Conservation (phyloP, 1,284 basidiomycete genomes). For the Pulveroboletus sp. region DNA sequence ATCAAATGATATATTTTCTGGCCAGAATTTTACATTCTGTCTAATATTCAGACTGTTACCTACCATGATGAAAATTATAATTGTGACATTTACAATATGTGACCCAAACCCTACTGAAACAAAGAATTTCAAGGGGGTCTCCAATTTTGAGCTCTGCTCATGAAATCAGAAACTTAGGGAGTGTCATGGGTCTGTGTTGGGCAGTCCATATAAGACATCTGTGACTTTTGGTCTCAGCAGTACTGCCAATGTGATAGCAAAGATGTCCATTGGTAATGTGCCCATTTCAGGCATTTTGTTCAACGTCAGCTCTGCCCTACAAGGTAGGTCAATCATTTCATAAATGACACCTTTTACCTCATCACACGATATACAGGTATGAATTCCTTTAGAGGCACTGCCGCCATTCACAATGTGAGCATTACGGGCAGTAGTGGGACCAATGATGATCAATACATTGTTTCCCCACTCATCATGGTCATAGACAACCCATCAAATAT, state of each 20-base stretch:
- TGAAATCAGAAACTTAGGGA: no score
- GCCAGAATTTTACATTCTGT: no score
- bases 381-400: constrained; percentile 49
- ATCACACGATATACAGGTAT: constrained; percentile 38
- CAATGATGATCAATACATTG: constrained; percentile 52
- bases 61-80: no score
- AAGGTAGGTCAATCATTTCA: constrained; percentile 35
- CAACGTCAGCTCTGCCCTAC: constrained; percentile 52
- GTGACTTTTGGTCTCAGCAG: constrained; percentile 54
- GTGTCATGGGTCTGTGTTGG: no score
- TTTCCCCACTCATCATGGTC: constrained; percentile 49
- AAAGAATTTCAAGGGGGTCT: no score
- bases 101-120: no score
- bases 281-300: constrained; percentile 65
- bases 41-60: no score
- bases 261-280: constrained; percentile 65
- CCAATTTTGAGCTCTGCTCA: no score
- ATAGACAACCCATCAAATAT: constrained; percentile 69
- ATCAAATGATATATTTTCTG: no score
- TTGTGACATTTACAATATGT: no score
- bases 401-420: constrained; percentile 48
- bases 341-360: not conserved
- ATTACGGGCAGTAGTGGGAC: constrained; percentile 60
- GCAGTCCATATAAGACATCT: constrained; percentile 23
- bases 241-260: constrained; percentile 56